Conservation (phyloP, 2,329 filamentous ascomycete species). For the Alternaria consortialis region DNA sequence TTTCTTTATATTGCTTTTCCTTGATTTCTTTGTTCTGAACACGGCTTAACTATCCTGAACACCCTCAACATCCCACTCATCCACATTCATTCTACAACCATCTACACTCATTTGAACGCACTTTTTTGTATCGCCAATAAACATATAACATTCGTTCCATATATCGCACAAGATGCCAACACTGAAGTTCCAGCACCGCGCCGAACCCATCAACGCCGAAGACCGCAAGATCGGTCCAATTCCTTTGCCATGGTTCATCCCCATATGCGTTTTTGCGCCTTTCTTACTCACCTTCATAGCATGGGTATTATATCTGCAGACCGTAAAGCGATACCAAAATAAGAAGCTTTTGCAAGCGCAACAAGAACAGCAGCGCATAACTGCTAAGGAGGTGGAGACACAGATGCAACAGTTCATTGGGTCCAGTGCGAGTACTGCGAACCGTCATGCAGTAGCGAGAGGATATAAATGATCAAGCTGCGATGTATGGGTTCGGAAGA, state of each 20-base stretch:
- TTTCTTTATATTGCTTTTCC: background rate
- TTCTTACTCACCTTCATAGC: constrained; percentile 11
- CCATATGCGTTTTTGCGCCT: constrained; percentile 18
- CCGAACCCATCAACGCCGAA: background rate
- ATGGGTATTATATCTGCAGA: constrained; percentile 6
- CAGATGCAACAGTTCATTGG: constrained; percentile 14
- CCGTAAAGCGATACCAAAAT: constrained; percentile 1
- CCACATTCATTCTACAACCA: background rate
- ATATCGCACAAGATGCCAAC: background rate
- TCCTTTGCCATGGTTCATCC: constrained; percentile 16
- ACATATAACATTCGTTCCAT: background rate
- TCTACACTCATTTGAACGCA: background rate
- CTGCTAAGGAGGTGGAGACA: constrained; percentile 7
- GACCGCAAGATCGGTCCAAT: constrained; percentile 10
- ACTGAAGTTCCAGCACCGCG: background rate
- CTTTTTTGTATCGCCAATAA: background rate
- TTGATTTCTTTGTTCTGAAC: background rate
- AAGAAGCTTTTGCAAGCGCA: background rate
- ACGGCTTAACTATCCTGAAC: constrained; percentile 1
- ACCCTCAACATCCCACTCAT: background rate
- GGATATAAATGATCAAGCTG: background rate
- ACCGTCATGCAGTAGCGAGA: background rate
- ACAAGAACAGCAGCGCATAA: background rate
- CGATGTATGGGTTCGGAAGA: background rate
- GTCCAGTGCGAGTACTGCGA: background rate